Conservation (phyloP, 805 yeast species). For the Candida ficus region DNA sequence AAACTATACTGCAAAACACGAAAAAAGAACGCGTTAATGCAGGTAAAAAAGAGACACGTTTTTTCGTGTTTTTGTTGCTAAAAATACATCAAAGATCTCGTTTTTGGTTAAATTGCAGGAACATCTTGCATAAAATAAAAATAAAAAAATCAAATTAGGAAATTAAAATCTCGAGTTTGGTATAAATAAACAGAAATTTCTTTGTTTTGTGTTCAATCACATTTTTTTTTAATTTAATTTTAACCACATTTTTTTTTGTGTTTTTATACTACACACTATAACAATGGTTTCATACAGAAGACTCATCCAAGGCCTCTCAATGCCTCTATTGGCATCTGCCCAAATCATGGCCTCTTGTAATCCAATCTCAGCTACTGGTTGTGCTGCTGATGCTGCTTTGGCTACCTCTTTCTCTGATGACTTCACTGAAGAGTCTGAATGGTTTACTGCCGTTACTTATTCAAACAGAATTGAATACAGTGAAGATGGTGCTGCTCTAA, state of each 20-base stretch:
- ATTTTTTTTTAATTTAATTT: too few species aligned
- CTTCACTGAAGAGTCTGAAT: conserved; percentile 42
- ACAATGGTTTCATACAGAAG: conserved; percentile 1
- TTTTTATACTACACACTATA: neutral
- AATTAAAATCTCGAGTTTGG: too few species aligned
- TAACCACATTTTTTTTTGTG: neutral
- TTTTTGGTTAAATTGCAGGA: too few species aligned
- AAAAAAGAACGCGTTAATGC: too few species aligned
- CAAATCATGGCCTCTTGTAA: conserved; percentile 32
- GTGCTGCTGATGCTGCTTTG: conserved; percentile 55
- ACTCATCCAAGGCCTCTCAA: neutral
- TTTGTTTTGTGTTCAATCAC: too few species aligned
- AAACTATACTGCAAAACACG: too few species aligned
- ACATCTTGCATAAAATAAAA: too few species aligned
- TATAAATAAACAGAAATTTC: too few species aligned
- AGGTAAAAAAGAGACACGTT: too few species aligned
- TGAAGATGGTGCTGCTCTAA: conserved; percentile 57
- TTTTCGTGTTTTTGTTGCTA: too few species aligned
- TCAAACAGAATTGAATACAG: conserved; percentile 39
- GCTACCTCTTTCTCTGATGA: conserved; percentile 48
- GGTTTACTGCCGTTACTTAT: conserved; percentile 35
- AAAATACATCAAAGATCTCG: too few species aligned
- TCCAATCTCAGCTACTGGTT: conserved; percentile 34
- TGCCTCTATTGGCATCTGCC: conserved; percentile 7
- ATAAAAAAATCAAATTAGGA: too few species aligned